Conservation (phyloP, 352 stramenopile genomes). For the Phytophthora europaea region DNA sequence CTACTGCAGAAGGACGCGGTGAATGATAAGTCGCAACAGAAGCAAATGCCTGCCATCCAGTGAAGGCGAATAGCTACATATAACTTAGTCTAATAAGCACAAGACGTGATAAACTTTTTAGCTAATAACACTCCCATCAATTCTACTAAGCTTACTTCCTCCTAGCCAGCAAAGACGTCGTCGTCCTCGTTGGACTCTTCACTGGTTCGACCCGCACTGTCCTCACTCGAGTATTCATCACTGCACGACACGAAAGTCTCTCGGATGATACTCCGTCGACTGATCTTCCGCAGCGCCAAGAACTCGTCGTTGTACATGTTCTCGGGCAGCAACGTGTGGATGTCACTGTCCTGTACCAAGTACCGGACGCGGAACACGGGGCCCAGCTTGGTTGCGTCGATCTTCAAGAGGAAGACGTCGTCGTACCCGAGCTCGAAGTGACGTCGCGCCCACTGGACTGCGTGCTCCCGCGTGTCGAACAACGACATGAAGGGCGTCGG, state of each 20-base stretch:
- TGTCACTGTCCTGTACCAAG: conserved; percentile 14
- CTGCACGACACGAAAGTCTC: conserved; percentile 25
- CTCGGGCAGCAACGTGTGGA: conserved; percentile 10
- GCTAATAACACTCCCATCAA: no score
- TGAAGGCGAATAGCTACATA: conserved; percentile 1
- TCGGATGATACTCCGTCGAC: conserved; percentile 22
- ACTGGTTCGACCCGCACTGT: conserved; percentile 5
- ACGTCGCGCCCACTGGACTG: conserved; percentile 19
- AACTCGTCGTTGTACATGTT: conserved; percentile 28
- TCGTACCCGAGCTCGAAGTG: conserved; percentile 31
- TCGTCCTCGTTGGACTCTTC: conserved; percentile 16
- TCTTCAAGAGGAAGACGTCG: conserved; percentile 28
- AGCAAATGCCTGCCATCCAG: background rate
- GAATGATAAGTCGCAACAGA: background rate
- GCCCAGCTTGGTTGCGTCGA: conserved; percentile 23
- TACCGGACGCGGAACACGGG: conserved; percentile 22
- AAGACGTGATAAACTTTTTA: no score
- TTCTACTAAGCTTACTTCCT: background rate
- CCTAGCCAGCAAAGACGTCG: conserved; percentile 14
- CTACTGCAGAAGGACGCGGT: conserved; percentile 1
- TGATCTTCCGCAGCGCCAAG: conserved; percentile 21
- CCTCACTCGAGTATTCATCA: conserved; percentile 18
- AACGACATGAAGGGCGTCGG: conserved; percentile 27
- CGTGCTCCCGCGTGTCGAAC: conserved; percentile 15
- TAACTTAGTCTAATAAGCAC: no score